Evolutionary conservation across 129 eudicot species (phyloP), one percentile per base, ranked within the genome.

Genomic region (Lactuca saligna): DNA sequence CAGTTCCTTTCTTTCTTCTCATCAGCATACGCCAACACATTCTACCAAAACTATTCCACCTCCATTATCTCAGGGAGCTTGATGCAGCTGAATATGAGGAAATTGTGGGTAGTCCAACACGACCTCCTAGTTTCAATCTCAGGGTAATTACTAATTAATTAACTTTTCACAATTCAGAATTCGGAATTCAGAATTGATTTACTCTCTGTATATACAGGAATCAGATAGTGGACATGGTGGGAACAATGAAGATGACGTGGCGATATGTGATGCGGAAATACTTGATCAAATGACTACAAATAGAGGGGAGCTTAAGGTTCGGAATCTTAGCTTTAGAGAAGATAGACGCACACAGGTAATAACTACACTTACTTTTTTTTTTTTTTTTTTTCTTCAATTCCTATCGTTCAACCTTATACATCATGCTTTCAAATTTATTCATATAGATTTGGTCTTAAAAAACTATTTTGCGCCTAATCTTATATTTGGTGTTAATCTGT

Each of bases 11-110:
- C 69, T 81, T 84, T 41, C 48, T 84, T 61, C 81, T 84, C 3
- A 71, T 84, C 20, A 61, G 61, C 77, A 67, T 78, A 17, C 16
- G 86, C 57, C 77, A 84, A 54, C 74, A 81, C 55, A 8, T 80
- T 17, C 70, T 83, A n/a, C 88, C 85, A 0, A 81, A 84, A 29
- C 0, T 81, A 37, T 78, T 84, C 44, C 79, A 81, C 12, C 69
- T 61, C n/a, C 66, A 59, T 63, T 76, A 84, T 37, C 33, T 84
- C 42, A 68, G 58, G 57, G 89, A 81, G 63, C 71, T 84, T 6
- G 89, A 84, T 75, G 89, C 89, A 10, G 89, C 86, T 3, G 86
- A 71, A 59, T 84, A 81, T 3, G 86, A 84, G 54, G 89, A 84
- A 80, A 74, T 83, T 3, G 14, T 34, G 3, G 85, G 81, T 49